Evolutionary conservation across 768 basidiomycete species (phyloP).

Genomic region (Phaffia tasmanica): DNA sequence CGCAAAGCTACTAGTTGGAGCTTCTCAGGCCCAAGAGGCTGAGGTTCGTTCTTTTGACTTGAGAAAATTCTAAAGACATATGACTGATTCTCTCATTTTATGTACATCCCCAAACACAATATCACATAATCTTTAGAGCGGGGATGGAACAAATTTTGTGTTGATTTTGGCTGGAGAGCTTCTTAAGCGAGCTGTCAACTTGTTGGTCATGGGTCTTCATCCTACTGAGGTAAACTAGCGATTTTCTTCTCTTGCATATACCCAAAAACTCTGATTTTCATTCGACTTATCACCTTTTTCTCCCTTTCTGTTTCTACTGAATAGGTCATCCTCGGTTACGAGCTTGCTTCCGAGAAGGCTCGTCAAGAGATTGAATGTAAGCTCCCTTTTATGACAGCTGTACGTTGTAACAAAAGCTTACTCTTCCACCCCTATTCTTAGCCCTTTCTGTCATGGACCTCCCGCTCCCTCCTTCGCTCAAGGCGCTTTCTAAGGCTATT

Average conservation of each 20-base stretch:
- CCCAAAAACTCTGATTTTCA: neutral
- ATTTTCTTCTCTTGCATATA: neutral
- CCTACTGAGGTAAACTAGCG: conserved; percentile 55
- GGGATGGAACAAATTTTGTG: conserved; percentile 91
- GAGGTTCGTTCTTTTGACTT: conserved; percentile 51
- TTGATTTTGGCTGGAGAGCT: conserved; percentile 91
- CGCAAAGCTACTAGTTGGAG: conserved; percentile 98
- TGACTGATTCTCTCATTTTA: conserved; percentile 4
- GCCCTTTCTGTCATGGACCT: conserved; percentile 60
- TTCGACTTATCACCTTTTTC: too few relatives aligned
- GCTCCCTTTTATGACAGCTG: conserved; percentile 36
- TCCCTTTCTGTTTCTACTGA: too few relatives aligned
- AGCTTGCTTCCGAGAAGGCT: conserved; percentile 73
- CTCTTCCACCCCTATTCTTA: conserved; percentile 33
- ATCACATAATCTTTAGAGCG: conserved; percentile 53
- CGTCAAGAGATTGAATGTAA: conserved; percentile 79
- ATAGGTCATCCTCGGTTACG: conserved; percentile 79
- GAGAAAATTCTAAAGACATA: neutral
- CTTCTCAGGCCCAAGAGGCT: conserved; percentile 85
- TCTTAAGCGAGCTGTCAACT: conserved; percentile 79
- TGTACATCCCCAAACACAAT: conserved; percentile 4
- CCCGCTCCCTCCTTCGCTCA: conserved; percentile 59
- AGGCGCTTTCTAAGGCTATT: conserved; percentile 60
- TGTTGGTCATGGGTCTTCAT: conserved; percentile 92
- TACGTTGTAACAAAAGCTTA: conserved; percentile 1